Evolutionary conservation across 129 eudicot species (phyloP).

Genomic region (Flaveria bidentis): DNA sequence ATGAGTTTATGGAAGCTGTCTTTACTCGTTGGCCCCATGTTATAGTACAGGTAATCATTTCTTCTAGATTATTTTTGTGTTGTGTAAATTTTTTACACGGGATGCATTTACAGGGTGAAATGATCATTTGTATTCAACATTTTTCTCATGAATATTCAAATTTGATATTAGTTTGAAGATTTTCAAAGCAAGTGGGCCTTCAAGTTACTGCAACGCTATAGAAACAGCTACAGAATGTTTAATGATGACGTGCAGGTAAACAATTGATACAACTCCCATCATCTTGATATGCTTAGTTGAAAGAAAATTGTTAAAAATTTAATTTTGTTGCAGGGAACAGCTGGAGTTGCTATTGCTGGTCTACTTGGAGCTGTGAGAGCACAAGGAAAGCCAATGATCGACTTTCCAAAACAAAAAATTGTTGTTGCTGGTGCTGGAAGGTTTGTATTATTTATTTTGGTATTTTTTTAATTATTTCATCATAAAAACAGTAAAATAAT

Average conservation of each 20-base stretch:
- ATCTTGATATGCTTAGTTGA: background rate
- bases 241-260: constrained; percentile 97
- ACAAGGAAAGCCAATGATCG: constrained; percentile 92
- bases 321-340: constrained; percentile 68
- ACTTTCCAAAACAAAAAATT: constrained; percentile 90
- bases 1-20: constrained; percentile 98
- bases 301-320: background rate
- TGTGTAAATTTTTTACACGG: background rate
- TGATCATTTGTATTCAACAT: background rate
- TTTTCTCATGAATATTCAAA: background rate
- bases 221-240: constrained; percentile 86
- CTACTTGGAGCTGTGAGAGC: constrained; percentile 98
- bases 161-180: constrained; percentile 82
- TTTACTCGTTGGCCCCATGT: constrained; percentile 95
- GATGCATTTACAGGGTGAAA: background rate
- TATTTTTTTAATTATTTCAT: background rate
- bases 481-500: background rate
- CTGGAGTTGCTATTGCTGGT: constrained; percentile 99
- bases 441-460: constrained; percentile 32
- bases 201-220: constrained; percentile 86
- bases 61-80: background rate
- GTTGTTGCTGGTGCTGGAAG: constrained; percentile 99
- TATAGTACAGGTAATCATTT: constrained; percentile 79
- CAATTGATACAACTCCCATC: constrained; percentile 7
- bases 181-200: constrained; percentile 99